Percentiles rank a stretch among this genome's conserved stretches.
Evolutionary conservation across 73 alveolate species (phyloP).

Genomic region (Paramecium sexaurelia): DNA sequence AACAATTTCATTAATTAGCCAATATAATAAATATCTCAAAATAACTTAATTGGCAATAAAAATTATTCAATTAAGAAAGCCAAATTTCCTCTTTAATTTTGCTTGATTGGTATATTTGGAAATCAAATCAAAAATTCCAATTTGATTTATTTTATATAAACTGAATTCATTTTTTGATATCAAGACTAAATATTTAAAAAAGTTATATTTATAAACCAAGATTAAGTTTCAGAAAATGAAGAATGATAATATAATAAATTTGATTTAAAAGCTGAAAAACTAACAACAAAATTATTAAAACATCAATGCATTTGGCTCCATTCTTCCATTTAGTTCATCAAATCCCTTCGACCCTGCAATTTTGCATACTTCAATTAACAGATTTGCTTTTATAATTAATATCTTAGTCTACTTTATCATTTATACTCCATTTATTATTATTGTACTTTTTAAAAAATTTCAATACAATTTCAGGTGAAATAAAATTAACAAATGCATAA

Average conservation of each 20-base stretch:
- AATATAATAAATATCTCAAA: too few relatives aligned
- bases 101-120: too few relatives aligned
- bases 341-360: slow-evolving; percentile 23
- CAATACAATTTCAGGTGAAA: neutral
- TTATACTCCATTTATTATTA: slow-evolving; percentile 22
- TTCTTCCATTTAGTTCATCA: slow-evolving; percentile 32
- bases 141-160: too few relatives aligned
- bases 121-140: too few relatives aligned
- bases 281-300: neutral
- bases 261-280: neutral
- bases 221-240: too few relatives aligned
- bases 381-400: neutral
- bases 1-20: too few relatives aligned
- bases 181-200: too few relatives aligned
- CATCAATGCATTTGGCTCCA: neutral
- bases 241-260: neutral
- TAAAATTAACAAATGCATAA: slow-evolving; percentile 52
- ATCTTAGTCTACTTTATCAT: slow-evolving; percentile 13
- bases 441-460: slow-evolving; percentile 1
- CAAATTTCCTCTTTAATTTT: too few relatives aligned
- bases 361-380: slow-evolving; percentile 49
- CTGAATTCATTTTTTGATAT: too few relatives aligned
- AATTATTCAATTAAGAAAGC: too few relatives aligned
- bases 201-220: too few relatives aligned
- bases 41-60: too few relatives aligned